These are phyloP conservation scores for Tothia fuscella DNA, from an alignment of 2,329 filamentous ascomycete species.

Conservation along the genomic window DNA sequence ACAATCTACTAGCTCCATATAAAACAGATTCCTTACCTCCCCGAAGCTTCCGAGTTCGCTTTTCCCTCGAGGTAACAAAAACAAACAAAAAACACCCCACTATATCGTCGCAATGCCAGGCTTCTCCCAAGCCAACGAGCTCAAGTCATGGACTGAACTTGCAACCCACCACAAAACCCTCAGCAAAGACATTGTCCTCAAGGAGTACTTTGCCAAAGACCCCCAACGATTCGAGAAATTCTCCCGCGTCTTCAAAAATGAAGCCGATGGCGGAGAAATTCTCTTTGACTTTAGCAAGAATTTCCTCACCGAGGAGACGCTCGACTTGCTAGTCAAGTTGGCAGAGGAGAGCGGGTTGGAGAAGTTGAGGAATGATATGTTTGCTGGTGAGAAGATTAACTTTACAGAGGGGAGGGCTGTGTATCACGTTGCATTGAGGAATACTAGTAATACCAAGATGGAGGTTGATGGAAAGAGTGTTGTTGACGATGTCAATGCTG, in stretches of 20 bases:
- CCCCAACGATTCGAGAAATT: slow-evolving; percentile 83
- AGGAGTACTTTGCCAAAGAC: slow-evolving; percentile 85
- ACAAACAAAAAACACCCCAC: background rate
- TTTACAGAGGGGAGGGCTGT: slow-evolving; percentile 96
- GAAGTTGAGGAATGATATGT: slow-evolving; percentile 94
- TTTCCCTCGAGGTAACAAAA: background rate
- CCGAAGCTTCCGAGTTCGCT: too few relatives aligned
- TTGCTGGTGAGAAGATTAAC: slow-evolving; percentile 96
- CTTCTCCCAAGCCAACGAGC: slow-evolving; percentile 75
- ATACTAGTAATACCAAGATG: slow-evolving; percentile 69
- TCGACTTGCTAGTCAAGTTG: slow-evolving; percentile 75
- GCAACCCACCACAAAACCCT: slow-evolving; percentile 79
- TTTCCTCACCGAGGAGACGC: slow-evolving; percentile 86
- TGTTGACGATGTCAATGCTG: slow-evolving; percentile 81
- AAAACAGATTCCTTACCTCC: too few relatives aligned
- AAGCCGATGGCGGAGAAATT: slow-evolving; percentile 69
- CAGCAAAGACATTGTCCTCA: slow-evolving; percentile 82
- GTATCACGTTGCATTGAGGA: slow-evolving; percentile 88
- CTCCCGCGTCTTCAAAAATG: slow-evolving; percentile 70
- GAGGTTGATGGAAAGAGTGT: slow-evolving; percentile 86
- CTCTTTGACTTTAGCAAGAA: slow-evolving; percentile 99
- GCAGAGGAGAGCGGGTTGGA: slow-evolving; percentile 85
- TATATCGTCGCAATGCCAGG: slow-evolving; percentile 25
- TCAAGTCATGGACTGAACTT: slow-evolving; percentile 79
- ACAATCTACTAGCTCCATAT: too few relatives aligned